Conservation (phyloP, 768 basidiomycete species). For the Ramaria sp. region DNA sequence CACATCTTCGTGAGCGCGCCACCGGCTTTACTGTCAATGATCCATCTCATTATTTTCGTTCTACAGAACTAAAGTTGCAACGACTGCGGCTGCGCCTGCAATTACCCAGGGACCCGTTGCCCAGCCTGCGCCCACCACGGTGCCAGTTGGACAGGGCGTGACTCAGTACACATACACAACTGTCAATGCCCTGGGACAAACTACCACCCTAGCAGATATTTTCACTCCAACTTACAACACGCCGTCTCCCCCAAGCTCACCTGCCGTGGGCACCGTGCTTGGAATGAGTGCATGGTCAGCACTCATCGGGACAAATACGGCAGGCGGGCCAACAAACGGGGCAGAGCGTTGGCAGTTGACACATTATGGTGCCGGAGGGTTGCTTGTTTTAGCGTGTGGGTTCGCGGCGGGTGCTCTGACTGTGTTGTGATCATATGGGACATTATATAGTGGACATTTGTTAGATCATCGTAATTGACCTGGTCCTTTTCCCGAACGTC, state of each 20-base stretch:
- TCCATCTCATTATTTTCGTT: too few species aligned
- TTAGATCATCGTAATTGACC: too few species aligned
- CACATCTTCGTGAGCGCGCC: slow-evolving; percentile 8
- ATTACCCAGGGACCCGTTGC: slow-evolving; percentile 41
- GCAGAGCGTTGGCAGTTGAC: neutral
- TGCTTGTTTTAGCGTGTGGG: neutral
- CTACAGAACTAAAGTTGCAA: neutral
- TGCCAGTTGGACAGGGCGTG: slow-evolving; percentile 28
- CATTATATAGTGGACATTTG: neutral
- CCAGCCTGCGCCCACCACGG: slow-evolving; percentile 32
- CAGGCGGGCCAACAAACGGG: neutral
- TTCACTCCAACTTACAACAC: slow-evolving; percentile 24
- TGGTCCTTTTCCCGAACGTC: too few species aligned
- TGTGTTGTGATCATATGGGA: neutral
- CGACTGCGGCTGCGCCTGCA: neutral
- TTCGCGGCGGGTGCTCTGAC: neutral
- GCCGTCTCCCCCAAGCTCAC: slow-evolving; percentile 16
- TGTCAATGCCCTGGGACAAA: slow-evolving; percentile 22
- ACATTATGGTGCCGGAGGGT: neutral
- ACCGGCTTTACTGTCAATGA: neutral
- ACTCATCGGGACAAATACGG: slow-evolving; percentile 22
- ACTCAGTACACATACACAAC: slow-evolving; percentile 45
- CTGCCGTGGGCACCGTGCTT: slow-evolving; percentile 23
- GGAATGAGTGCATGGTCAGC: slow-evolving; percentile 21
- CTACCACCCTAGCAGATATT: slow-evolving; percentile 16